These are phyloP conservation scores for Nepenthes mirabilis DNA, from an alignment of 148 eudicot species.

Conservation along the genomic window DNA sequence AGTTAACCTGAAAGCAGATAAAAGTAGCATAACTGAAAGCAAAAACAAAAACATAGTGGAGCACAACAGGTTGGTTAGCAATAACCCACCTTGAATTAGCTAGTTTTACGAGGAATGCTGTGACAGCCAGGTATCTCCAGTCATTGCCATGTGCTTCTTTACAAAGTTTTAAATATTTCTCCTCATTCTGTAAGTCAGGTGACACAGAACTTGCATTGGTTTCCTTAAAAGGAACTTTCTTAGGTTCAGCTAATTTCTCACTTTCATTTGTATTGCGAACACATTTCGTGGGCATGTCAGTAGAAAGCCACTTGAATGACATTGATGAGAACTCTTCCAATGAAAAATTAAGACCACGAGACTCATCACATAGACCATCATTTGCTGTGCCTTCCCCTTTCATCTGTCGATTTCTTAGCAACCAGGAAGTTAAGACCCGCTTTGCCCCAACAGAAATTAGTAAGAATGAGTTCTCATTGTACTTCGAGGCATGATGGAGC, in stretches of 20 bases:
- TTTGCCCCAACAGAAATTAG: constrained; percentile 95
- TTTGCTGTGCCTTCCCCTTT: constrained; percentile 15
- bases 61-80: not conserved
- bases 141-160: constrained; percentile 62
- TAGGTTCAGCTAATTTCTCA: constrained; percentile 14
- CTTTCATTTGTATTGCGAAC: constrained; percentile 16
- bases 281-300: constrained; percentile 73
- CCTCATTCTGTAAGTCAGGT: constrained; percentile 11
- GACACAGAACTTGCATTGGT: constrained; percentile 13
- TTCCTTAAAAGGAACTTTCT: constrained; percentile 7
- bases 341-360: constrained; percentile 16
- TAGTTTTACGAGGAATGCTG: constrained; percentile 71
- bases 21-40: not conserved
- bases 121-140: constrained; percentile 96
- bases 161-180: constrained; percentile 13
- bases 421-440: constrained; percentile 90
- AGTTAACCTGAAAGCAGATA: constrained; percentile 48
- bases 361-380: constrained; percentile 10
- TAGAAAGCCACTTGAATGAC: constrained; percentile 86
- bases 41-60: not conserved
- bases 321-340: constrained; percentile 19
- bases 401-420: constrained; percentile 25
- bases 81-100: constrained; percentile 44
- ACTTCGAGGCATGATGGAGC: constrained; percentile 17
- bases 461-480: constrained; percentile 36